Evolutionary conservation across 768 basidiomycete genomes (phyloP).

Genomic region (Lentinula detonsa): DNA sequence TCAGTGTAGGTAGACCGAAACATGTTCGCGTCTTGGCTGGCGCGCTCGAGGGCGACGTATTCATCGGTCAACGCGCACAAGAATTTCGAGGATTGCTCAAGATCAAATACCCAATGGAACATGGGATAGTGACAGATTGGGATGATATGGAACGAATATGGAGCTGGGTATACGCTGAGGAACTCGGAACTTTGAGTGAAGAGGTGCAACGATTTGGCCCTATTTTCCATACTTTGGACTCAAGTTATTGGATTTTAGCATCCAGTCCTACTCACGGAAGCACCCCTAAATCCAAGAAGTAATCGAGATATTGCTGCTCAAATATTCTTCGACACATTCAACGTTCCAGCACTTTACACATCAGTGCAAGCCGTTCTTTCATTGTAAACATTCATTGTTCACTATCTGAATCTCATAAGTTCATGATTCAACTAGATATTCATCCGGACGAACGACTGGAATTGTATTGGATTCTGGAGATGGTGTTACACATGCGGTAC

Average conservation of each 20-base stretch:
- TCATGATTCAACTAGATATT: constrained; percentile 58
- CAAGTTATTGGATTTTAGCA: constrained; percentile 49
- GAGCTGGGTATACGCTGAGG: constrained; percentile 96
- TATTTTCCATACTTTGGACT: neutral
- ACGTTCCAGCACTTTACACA: constrained; percentile 94
- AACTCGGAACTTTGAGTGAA: constrained; percentile 91
- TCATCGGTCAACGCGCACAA: constrained; percentile 93
- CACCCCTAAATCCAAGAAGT: constrained; percentile 92
- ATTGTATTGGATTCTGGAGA: constrained; percentile 98
- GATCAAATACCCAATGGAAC: constrained; percentile 99
- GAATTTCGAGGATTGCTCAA: constrained; percentile 93
- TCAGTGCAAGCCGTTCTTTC: constrained; percentile 97
- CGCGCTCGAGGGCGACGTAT: constrained; percentile 92
- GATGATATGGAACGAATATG: constrained; percentile 99
- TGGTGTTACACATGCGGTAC: constrained; percentile 97
- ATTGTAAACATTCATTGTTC: constrained; percentile 54
- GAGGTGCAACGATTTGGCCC: constrained; percentile 53
- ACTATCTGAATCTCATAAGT: neutral
- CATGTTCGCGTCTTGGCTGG: constrained; percentile 98
- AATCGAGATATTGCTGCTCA: constrained; percentile 97
- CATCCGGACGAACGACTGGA: constrained; percentile 97
- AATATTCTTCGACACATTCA: constrained; percentile 99
- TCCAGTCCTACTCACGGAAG: constrained; percentile 95
- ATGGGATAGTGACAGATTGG: constrained; percentile 99
- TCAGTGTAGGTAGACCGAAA: constrained; percentile 92